Evolutionary conservation across 2,329 filamentous ascomycete species (phyloP).

Genomic region (Aspergillus awamori): DNA sequence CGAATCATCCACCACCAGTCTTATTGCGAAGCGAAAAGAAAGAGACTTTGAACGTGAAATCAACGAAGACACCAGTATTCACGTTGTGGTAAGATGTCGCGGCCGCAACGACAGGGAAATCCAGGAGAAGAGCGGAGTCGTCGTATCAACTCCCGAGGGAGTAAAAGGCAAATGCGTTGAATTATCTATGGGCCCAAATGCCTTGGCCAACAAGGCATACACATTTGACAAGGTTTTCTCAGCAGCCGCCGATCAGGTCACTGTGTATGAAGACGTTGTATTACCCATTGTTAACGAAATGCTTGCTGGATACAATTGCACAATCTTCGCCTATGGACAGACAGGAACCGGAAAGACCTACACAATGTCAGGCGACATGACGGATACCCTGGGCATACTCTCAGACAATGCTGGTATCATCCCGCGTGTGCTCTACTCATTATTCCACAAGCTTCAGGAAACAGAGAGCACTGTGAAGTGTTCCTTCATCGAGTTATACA

Average conservation of each 20-base stretch:
- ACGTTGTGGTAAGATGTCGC: slow-evolving; percentile 92
- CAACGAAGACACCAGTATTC: slow-evolving; percentile 90
- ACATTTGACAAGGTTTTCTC: slow-evolving; percentile 98
- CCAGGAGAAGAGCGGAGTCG: slow-evolving; percentile 90
- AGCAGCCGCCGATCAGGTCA: slow-evolving; percentile 86
- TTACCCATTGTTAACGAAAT: slow-evolving; percentile 95
- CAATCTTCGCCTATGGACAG: slow-evolving; percentile 97
- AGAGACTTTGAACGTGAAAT: slow-evolving; percentile 74
- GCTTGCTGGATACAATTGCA: slow-evolving; percentile 93
- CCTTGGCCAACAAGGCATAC: slow-evolving; percentile 93
- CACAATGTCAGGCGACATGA: slow-evolving; percentile 99
- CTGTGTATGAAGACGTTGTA: slow-evolving; percentile 95
- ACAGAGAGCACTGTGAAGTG: slow-evolving; percentile 90
- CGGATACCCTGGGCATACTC: slow-evolving; percentile 77
- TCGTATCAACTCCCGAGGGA: slow-evolving; percentile 78
- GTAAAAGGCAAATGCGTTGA: slow-evolving; percentile 82
- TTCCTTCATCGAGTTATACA: slow-evolving; percentile 98
- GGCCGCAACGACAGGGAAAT: slow-evolving; percentile 92
- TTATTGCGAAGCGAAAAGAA: slow-evolving; percentile 79
- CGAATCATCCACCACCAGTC: slow-evolving; percentile 47
- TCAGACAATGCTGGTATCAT: slow-evolving; percentile 95
- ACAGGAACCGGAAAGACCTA: slow-evolving; percentile 99
- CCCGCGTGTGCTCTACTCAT: slow-evolving; percentile 80
- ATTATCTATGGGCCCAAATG: slow-evolving; percentile 87
- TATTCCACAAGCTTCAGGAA: slow-evolving; percentile 84